phyloP scores from a whole-genome alignment of 2,329 filamentous ascomycete genomes.

The Myriosclerotinia scirpicola region DNA sequence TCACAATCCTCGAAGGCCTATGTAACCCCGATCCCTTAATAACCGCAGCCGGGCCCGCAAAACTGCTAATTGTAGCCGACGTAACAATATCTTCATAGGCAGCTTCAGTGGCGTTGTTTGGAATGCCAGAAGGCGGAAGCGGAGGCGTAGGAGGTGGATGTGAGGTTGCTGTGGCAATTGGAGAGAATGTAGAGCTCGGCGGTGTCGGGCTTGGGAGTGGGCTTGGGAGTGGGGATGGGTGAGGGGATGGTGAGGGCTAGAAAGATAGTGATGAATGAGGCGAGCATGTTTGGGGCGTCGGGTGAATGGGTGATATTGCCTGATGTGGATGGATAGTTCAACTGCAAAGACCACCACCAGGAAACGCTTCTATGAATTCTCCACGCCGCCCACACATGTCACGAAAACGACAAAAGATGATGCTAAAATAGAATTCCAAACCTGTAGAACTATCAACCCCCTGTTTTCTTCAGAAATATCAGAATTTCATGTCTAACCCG shows the following conservation, averaged over 20 bases:
- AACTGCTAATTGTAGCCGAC: no score
- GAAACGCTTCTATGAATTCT: not conserved
- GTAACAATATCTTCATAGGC: no score
- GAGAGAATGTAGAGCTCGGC: slow-evolving; percentile 20
- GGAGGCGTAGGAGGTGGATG: slow-evolving; percentile 14
- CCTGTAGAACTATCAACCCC: slow-evolving; percentile 7
- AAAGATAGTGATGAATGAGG: slow-evolving; percentile 12
- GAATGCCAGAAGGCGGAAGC: slow-evolving; percentile 11
- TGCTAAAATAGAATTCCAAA: not conserved
- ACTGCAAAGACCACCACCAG: not conserved
- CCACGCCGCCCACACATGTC: not conserved
- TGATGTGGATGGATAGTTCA: not conserved
- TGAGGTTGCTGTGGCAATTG: slow-evolving; percentile 20
- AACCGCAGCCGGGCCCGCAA: no score
- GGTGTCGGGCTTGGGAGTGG: slow-evolving; percentile 12
- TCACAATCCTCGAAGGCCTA: no score
- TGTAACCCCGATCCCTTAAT: no score
- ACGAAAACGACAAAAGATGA: not conserved
- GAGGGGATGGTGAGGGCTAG: not conserved
- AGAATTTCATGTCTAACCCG: not conserved
- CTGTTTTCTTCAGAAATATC: not conserved
- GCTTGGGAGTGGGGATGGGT: slow-evolving; percentile 8
- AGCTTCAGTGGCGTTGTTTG: no score
- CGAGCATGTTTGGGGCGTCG: not conserved
- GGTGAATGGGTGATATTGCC: not conserved